Evolutionary conservation across 164 flowering plant species (phyloP).

Genomic region (Chimonanthus praecox): DNA sequence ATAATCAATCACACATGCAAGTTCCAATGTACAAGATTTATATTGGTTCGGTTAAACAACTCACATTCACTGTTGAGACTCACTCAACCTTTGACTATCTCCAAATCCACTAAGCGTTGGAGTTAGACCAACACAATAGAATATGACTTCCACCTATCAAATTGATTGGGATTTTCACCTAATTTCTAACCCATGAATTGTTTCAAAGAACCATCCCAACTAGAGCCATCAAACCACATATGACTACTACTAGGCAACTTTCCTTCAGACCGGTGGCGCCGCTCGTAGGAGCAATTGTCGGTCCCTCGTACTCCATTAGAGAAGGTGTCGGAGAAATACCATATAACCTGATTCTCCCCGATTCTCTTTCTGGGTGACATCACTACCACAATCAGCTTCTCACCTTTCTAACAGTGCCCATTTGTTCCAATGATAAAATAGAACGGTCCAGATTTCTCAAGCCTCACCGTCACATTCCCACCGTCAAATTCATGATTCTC

Average conservation of each 20-base stretch:
- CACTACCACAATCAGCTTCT: slow-evolving; percentile 51
- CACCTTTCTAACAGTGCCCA: slow-evolving; percentile 45
- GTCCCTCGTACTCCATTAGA: slow-evolving; percentile 37
- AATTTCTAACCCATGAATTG: not conserved
- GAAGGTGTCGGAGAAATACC: slow-evolving; percentile 43
- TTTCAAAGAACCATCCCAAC: slow-evolving; percentile 1
- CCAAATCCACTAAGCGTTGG: too few relatives aligned
- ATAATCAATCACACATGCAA: too few relatives aligned
- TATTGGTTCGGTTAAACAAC: too few relatives aligned
- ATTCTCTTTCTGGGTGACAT: slow-evolving; percentile 23
- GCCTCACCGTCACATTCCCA: slow-evolving; percentile 39
- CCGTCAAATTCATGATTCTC: slow-evolving; percentile 12
- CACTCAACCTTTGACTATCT: too few relatives aligned
- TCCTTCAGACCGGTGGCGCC: slow-evolving; percentile 2
- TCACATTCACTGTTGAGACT: too few relatives aligned
- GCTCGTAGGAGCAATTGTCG: slow-evolving; percentile 32
- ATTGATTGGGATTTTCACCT: too few relatives aligned
- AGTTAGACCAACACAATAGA: too few relatives aligned
- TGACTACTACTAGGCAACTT: not conserved
- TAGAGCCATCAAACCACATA: not conserved
- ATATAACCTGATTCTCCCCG: not conserved
- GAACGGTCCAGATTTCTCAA: slow-evolving; percentile 39
- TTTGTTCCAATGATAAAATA: slow-evolving; percentile 47
- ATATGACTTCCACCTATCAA: too few relatives aligned
- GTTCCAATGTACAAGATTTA: too few relatives aligned